phyloP scores from a whole-genome alignment of 768 basidiomycete genomes.

The Rhodosporidiobolus odoratus region DNA sequence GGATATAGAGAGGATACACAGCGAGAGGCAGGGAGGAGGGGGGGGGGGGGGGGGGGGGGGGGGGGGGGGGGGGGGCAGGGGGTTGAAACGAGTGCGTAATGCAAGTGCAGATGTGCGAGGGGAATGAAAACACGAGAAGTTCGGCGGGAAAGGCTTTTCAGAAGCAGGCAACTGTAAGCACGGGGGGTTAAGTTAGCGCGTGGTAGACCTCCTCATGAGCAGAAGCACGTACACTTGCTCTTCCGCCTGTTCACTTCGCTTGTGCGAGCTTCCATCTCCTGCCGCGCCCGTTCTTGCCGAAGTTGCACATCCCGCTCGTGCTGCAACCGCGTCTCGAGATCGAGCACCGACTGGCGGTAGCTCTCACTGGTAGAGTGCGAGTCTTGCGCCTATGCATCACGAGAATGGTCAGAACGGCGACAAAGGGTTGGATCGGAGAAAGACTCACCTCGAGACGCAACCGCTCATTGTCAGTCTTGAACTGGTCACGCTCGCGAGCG shows the following conservation, averaged over 20 bases:
- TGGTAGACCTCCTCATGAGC: too few relatives aligned
- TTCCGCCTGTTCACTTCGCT: constrained; percentile 76
- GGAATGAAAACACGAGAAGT: too few relatives aligned
- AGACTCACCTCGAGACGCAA: constrained; percentile 69
- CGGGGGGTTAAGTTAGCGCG: too few relatives aligned
- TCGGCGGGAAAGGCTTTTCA: too few relatives aligned
- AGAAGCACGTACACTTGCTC: constrained; percentile 66
- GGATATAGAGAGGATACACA: too few relatives aligned
- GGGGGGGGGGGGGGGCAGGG: too few relatives aligned
- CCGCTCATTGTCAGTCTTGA: constrained; percentile 60
- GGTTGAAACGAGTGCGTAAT: too few relatives aligned
- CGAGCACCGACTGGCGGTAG: constrained; percentile 52
- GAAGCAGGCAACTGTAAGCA: too few relatives aligned
- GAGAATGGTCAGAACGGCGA: not conserved
- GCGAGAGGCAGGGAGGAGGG: too few relatives aligned
- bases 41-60: too few relatives aligned
- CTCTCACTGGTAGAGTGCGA: constrained; percentile 74
- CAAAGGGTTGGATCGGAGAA: constrained; percentile 51
- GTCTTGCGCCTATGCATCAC: constrained; percentile 59
- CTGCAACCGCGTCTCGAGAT: constrained; percentile 64
- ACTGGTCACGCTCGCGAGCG: constrained; percentile 73
- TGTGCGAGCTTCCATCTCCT: constrained; percentile 80
- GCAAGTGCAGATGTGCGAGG: too few relatives aligned
- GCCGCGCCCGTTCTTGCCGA: constrained; percentile 63
- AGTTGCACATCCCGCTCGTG: constrained; percentile 80